Evolutionary conservation across 1,284 basidiomycete species (phyloP).

Genomic region (Violaceomyces palustris): DNA sequence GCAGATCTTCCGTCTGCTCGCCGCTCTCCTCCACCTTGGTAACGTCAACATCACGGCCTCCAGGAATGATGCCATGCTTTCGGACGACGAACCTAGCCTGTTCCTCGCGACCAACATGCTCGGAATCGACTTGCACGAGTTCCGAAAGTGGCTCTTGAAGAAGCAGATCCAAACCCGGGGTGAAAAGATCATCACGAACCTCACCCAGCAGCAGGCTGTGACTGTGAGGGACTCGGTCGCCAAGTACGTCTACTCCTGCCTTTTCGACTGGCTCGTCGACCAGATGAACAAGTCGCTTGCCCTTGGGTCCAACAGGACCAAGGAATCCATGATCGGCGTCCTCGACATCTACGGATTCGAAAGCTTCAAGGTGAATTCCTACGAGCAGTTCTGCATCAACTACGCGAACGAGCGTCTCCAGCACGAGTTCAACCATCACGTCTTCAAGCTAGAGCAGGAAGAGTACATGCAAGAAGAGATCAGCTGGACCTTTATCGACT

Average conservation of each 20-base stretch:
- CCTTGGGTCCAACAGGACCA: slow-evolving; percentile 75
- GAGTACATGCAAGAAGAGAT: slow-evolving; percentile 98
- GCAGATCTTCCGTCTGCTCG: slow-evolving; percentile 91
- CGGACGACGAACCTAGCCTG: slow-evolving; percentile 78
- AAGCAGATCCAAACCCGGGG: slow-evolving; percentile 90
- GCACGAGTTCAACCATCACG: slow-evolving; percentile 73
- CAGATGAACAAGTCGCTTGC: slow-evolving; percentile 94
- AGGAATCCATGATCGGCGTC: slow-evolving; percentile 98
- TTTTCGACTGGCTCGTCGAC: slow-evolving; percentile 97
- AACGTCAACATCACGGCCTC: slow-evolving; percentile 83
- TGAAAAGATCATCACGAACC: slow-evolving; percentile 86
- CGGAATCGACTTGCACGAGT: slow-evolving; percentile 84
- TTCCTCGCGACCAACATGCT: slow-evolving; percentile 79
- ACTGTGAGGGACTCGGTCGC: slow-evolving; percentile 94
- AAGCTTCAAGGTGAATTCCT: slow-evolving; percentile 66
- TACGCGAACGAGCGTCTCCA: slow-evolving; percentile 90
- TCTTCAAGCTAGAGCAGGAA: slow-evolving; percentile 81
- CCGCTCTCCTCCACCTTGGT: slow-evolving; percentile 89
- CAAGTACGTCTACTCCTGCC: slow-evolving; percentile 96
- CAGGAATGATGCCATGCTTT: slow-evolving; percentile 76
- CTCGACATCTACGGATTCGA: slow-evolving; percentile 65
- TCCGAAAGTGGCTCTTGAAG: slow-evolving; percentile 98
- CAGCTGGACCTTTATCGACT: slow-evolving; percentile 99
- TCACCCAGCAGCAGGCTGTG: slow-evolving; percentile 84
- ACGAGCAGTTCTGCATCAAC: slow-evolving; percentile 99